Percentiles rank a stretch among this genome's conserved stretches.
Conservation (phyloP, 176 grass and related monocot species). For the Juncus inflexus region DNA sequence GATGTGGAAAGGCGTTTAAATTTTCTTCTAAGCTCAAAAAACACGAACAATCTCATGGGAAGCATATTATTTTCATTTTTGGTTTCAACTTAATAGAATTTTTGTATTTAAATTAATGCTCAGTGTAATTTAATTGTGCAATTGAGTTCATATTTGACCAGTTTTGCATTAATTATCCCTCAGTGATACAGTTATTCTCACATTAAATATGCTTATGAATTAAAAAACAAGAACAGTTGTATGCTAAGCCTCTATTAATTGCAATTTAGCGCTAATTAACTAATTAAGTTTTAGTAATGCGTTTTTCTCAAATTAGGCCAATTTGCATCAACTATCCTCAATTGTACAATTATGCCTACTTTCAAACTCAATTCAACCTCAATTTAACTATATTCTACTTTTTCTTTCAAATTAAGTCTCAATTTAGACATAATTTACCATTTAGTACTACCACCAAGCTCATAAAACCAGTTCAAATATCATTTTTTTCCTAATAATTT, state of each 20-base stretch:
- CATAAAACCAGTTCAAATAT: background rate
- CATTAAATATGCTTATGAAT: too few species aligned
- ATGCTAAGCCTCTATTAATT: slow-evolving; percentile 37
- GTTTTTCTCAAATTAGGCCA: background rate
- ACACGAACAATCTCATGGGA: slow-evolving; percentile 70
- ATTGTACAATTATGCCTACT: too few species aligned
- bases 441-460: background rate
- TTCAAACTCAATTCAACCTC: too few species aligned
- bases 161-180: background rate
- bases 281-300: background rate
- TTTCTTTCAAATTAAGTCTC: background rate
- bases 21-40: slow-evolving; percentile 63
- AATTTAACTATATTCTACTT: background rate
- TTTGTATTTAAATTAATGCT: background rate
- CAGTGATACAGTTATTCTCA: background rate
- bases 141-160: background rate
- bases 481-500: too few species aligned
- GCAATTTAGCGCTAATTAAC: background rate
- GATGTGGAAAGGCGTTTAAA: slow-evolving; percentile 61
- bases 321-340: background rate
- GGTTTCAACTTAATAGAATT: too few species aligned
- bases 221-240: slow-evolving; percentile 55
- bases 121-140: background rate
- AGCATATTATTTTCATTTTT: too few species aligned
- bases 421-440: too few species aligned